Conservation (phyloP, 495 filamentous ascomycete species). For the Thermochaetoides thermophila region DNA sequence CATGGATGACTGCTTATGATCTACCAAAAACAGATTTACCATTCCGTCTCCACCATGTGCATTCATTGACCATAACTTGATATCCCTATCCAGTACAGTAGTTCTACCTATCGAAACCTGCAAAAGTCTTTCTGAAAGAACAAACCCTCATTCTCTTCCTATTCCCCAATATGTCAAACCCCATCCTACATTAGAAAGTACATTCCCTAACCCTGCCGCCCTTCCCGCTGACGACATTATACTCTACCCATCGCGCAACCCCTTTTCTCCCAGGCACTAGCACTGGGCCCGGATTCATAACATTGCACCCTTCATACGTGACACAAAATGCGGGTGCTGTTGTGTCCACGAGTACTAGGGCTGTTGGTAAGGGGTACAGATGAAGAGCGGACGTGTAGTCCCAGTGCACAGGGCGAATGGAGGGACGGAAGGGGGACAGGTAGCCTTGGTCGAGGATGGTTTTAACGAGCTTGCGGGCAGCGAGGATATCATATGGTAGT, state of each 20-base stretch:
- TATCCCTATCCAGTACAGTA: too few relatives aligned
- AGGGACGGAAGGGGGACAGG: slow-evolving; percentile 68
- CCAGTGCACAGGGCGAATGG: slow-evolving; percentile 70
- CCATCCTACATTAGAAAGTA: slow-evolving; percentile 17
- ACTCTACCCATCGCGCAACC: slow-evolving; percentile 71
- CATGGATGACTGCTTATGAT: too few relatives aligned
- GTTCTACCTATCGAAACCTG: too few relatives aligned
- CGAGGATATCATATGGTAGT: slow-evolving; percentile 36
- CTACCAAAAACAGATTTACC: too few relatives aligned
- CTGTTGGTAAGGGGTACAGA: slow-evolving; percentile 78
- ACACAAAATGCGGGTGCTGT: slow-evolving; percentile 67
- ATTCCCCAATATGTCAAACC: too few relatives aligned
- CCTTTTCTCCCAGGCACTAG: slow-evolving; percentile 46
- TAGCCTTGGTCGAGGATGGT: slow-evolving; percentile 88
- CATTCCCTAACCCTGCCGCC: slow-evolving; percentile 32
- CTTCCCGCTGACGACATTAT: slow-evolving; percentile 48
- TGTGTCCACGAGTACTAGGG: slow-evolving; percentile 65
- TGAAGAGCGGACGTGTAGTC: slow-evolving; percentile 58
- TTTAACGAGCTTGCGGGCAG: slow-evolving; percentile 75
- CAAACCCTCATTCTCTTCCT: too few relatives aligned
- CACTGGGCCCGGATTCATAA: slow-evolving; percentile 81
- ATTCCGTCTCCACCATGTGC: too few relatives aligned
- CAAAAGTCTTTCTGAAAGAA: not conserved
- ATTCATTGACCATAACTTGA: too few relatives aligned
- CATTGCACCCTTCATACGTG: slow-evolving; percentile 88